phyloP scores from a whole-genome alignment of 208 protist species.

The Porcisia hertigi region DNA sequence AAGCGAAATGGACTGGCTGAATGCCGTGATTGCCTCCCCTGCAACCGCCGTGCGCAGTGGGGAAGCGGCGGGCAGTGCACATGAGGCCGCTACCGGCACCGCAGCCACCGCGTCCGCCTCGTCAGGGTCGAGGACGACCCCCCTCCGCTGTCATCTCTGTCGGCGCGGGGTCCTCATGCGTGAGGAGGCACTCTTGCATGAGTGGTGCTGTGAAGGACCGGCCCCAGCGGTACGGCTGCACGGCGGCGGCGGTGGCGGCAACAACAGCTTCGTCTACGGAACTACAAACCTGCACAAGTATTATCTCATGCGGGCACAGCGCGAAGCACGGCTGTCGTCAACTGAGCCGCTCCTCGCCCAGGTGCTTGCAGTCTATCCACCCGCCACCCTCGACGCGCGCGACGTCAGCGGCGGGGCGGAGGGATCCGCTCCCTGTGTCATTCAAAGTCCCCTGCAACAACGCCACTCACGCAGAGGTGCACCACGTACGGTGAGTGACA shows the following conservation, averaged over 20 bases:
- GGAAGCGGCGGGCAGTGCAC: background rate
- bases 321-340: slow-evolving; percentile 37
- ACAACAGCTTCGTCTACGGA: slow-evolving; percentile 41
- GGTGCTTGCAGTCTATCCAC: slow-evolving; percentile 8
- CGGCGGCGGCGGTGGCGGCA: slow-evolving; percentile 12
- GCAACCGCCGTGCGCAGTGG: slow-evolving; percentile 13
- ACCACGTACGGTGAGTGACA: background rate
- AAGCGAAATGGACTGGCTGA: slow-evolving; percentile 22
- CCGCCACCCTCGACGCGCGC: background rate
- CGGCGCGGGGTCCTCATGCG: slow-evolving; percentile 41
- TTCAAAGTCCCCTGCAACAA: slow-evolving; percentile 5
- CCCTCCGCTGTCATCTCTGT: slow-evolving; percentile 68
- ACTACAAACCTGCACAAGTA: slow-evolving; percentile 66
- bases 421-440: background rate
- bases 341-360: slow-evolving; percentile 42
- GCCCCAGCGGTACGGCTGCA: slow-evolving; percentile 33
- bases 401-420: background rate
- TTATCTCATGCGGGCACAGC: slow-evolving; percentile 66
- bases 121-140: background rate
- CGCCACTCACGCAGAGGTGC: background rate
- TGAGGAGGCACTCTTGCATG: slow-evolving; percentile 54
- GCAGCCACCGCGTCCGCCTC: background rate
- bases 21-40: slow-evolving; percentile 14
- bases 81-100: background rate
- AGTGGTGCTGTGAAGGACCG: slow-evolving; percentile 83